Evolutionary conservation across 179 eudicot genomes (phyloP).

Genomic region (Beta lomatogona): DNA sequence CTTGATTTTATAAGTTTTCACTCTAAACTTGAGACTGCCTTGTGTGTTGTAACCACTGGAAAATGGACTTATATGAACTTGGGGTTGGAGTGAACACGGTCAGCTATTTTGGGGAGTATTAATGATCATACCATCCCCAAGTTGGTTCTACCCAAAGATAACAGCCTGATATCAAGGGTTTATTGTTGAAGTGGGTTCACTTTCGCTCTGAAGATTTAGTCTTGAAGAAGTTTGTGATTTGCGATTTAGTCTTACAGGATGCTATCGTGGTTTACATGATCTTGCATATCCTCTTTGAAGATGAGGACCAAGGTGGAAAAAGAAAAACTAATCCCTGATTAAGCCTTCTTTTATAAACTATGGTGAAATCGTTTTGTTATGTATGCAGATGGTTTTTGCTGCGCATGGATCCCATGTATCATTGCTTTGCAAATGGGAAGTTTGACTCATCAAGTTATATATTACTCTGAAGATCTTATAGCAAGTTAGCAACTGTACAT

Average conservation of each 20-base stretch:
- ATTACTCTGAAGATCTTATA: too few relatives aligned
- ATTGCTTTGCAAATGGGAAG: too few relatives aligned
- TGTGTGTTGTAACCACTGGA: constrained; percentile 39
- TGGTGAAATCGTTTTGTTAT: too few relatives aligned
- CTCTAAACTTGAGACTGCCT: neutral
- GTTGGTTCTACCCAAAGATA: constrained; percentile 40
- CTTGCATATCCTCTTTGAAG: neutral
- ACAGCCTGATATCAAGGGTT: constrained; percentile 31
- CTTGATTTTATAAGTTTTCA: neutral
- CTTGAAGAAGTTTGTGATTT: too few relatives aligned
- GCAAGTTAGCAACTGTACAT: too few relatives aligned
- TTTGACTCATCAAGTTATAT: too few relatives aligned
- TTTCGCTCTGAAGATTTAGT: too few relatives aligned
- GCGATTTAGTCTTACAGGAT: too few relatives aligned
- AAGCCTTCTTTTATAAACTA: neutral
- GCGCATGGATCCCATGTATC: too few relatives aligned
- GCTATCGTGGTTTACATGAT: too few relatives aligned
- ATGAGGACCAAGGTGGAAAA: neutral
- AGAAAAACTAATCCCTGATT: neutral
- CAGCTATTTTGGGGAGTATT: constrained; percentile 79
- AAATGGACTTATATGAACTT: constrained; percentile 62
- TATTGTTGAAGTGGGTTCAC: too few relatives aligned
- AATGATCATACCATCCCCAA: constrained; percentile 57
- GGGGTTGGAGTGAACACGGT: constrained; percentile 99
- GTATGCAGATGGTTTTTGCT: too few relatives aligned